Evolutionary conservation across 2,329 filamentous ascomycete species (phyloP), one percentile per base, ranked within the genome.

Genomic region (Apiospora pterosperma): DNA sequence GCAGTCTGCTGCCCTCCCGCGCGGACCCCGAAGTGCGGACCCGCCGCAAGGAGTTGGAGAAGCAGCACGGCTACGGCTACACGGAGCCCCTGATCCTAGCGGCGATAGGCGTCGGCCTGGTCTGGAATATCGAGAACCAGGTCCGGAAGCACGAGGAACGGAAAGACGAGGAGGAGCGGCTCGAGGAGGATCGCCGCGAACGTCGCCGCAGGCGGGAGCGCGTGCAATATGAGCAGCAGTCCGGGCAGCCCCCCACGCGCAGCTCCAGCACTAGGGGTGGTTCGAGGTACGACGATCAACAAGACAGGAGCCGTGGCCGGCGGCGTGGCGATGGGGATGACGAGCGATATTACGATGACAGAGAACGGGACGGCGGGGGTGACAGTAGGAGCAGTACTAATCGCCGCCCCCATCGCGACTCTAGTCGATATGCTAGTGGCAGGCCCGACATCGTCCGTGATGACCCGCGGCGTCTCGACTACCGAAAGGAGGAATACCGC

Each of bases 61-160:
- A 79, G 68, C 69, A 78, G 36, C 69, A 73, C 65, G 76, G 76
- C 36, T 83, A 81, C 70, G 76, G 77, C 63, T 81, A 79, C 77
- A 75, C 72, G 5, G 76, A 77, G 36, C 70, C 72, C 1, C 55
- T 72, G 1, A 60, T 72, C 10, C 69, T 76, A 1, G 71, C 70
- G 34, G 61, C 74, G 60, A 48, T 75, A 3, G 78, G 76, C 64
- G 65, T 82, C 36, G 71, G 74, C 21, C 75, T 83, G 2, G 77
- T 76, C 8, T 78, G 79, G 69, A 77, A 78, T 64, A 76, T 80
- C 66, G 78, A 81, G 66, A 77, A 77, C 63, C 76, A 79, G 48
- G 77, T 80, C 0, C 59, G 67, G 23, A 75, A 75, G 63, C 70
- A 65, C 63, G 74, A 75, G 62, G 75, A 76, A 67, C 67, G 67